phyloP scores from a whole-genome alignment of 805 yeast species.

The Deakozyma indianensis region DNA sequence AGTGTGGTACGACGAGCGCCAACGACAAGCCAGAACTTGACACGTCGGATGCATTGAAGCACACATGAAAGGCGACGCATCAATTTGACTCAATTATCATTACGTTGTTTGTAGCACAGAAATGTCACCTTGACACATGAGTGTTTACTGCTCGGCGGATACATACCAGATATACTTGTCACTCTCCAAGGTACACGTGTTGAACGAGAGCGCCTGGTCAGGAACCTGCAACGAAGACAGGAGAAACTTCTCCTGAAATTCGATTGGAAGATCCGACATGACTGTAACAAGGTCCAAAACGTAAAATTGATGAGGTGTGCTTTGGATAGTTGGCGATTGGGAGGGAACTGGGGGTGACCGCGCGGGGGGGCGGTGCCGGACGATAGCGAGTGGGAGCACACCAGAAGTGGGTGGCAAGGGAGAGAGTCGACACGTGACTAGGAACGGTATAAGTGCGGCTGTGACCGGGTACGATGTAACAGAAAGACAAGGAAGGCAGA shows the following conservation, averaged over 20 bases:
- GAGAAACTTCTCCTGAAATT: slow-evolving; percentile 89
- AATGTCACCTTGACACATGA: too few species aligned
- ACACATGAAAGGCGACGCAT: too few species aligned
- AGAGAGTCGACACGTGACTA: too few species aligned
- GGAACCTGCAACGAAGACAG: slow-evolving; percentile 76
- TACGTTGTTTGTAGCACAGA: too few species aligned
- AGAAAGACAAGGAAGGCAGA: too few species aligned
- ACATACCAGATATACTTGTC: slow-evolving; percentile 74
- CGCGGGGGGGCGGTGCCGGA: slow-evolving; percentile 2
- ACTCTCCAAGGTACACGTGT: slow-evolving; percentile 87
- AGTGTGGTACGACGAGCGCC: too few species aligned
- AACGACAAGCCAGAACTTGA: too few species aligned
- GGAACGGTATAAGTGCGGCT: too few species aligned
- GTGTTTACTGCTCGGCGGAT: too few species aligned
- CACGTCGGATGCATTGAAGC: too few species aligned
- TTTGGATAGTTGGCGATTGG: not conserved
- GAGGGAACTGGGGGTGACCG: not conserved
- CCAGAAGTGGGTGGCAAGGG: not conserved
- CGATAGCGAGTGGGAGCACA: not conserved
- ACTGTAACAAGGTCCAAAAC: not conserved
- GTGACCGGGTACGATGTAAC: too few species aligned
- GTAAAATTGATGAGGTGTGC: not conserved
- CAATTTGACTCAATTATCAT: too few species aligned
- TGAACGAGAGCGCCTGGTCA: slow-evolving; percentile 74
- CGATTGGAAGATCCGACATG: slow-evolving; percentile 72